These are phyloP conservation scores for Blepharisma undulans DNA, from an alignment of 169 alveolate species.

Conservation along the genomic window DNA sequence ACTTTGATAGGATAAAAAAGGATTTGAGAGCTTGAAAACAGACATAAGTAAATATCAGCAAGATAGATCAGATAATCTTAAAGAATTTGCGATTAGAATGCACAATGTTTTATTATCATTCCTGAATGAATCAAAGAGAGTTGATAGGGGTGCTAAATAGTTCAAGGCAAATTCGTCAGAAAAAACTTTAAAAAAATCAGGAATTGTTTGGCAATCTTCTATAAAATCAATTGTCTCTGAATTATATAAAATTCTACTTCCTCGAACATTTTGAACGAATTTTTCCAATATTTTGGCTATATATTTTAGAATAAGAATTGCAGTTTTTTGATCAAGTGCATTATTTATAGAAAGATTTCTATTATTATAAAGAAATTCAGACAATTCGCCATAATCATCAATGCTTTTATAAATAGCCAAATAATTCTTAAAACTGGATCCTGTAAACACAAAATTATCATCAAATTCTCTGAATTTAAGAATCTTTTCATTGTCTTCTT, in stretches of 20 bases:
- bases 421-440: neutral
- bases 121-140: neutral
- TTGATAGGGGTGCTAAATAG: neutral
- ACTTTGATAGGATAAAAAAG: neutral
- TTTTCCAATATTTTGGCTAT: neutral
- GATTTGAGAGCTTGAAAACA: neutral
- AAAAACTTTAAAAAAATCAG: neutral
- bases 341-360: neutral
- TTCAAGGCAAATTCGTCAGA: neutral
- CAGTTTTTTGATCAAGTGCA: neutral
- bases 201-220: neutral
- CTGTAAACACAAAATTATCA: neutral
- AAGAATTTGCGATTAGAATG: neutral
- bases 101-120: neutral
- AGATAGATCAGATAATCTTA: neutral
- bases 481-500: neutral
- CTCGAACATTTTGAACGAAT: neutral
- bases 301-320: neutral
- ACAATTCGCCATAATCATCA: neutral
- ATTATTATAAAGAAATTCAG: neutral
- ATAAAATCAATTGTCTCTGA: neutral
- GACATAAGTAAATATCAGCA: neutral
- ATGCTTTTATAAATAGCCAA: neutral
- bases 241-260: neutral
- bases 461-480: neutral